Conservation (phyloP, 2,329 filamentous ascomycete species). For the Juglanconis oblonga region DNA sequence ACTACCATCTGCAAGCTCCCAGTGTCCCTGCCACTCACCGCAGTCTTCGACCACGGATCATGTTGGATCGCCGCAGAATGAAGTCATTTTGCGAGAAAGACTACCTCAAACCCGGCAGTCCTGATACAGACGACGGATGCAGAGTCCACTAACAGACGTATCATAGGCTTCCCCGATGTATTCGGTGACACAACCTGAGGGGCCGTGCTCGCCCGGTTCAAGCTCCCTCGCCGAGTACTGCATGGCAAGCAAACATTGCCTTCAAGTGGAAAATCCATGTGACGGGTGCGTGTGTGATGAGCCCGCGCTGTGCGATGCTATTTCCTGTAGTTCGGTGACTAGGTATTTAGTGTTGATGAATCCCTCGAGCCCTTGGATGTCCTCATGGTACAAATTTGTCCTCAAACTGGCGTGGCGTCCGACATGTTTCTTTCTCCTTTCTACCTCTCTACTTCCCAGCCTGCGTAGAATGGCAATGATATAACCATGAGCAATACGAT, state of each 20-base stretch:
- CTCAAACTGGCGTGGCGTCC: too few relatives aligned
- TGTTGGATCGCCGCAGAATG: too few relatives aligned
- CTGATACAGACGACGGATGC: background rate
- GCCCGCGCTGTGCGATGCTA: background rate
- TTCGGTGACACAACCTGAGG: background rate
- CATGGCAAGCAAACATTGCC: constrained; percentile 3
- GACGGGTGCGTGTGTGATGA: background rate
- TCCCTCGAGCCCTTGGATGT: background rate
- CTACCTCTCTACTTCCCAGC: too few relatives aligned
- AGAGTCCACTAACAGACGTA: background rate
- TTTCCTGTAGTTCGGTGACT: background rate
- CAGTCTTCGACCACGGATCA: background rate
- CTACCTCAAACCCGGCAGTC: background rate
- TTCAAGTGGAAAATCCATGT: background rate
- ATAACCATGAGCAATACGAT: background rate
- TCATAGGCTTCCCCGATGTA: background rate
- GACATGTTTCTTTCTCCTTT: too few relatives aligned
- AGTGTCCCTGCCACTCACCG: background rate
- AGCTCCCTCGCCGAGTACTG: background rate
- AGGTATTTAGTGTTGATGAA: background rate
- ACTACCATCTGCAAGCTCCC: background rate
- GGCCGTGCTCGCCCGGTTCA: background rate
- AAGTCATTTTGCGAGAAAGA: background rate
- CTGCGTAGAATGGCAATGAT: too few relatives aligned
- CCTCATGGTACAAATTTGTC: too few relatives aligned